A percentile compares a stretch with the other conserved stretches of the same genome.
These are phyloP conservation scores for Friedmanniomyces simplex DNA, from an alignment of 495 filamentous ascomycete species.

Conservation along the genomic window DNA sequence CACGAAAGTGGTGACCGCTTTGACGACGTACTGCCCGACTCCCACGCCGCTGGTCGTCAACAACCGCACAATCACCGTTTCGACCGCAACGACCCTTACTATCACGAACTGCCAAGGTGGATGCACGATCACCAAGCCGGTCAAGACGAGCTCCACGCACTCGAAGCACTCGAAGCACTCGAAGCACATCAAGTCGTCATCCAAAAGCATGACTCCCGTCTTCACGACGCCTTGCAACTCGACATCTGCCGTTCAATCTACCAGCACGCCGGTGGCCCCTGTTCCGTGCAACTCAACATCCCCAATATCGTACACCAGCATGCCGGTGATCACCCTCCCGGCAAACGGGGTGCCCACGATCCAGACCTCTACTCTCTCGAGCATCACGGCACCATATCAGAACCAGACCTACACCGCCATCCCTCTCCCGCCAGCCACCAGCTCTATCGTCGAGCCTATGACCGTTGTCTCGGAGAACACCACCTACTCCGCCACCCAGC, in stretches of 20 bases:
- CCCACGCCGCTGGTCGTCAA: constrained; percentile 6
- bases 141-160: neutral
- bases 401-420: neutral
- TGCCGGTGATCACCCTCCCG: neutral
- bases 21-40: constrained; percentile 13
- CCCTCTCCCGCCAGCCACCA: neutral
- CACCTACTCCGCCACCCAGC: neutral
- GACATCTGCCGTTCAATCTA: neutral
- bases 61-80: constrained; percentile 9
- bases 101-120: constrained; percentile 3
- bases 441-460: neutral
- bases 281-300: neutral
- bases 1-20: constrained; percentile 11
- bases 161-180: neutral
- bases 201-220: neutral
- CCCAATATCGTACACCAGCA: neutral
- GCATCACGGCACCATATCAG: neutral
- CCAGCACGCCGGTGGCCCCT: neutral
- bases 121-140: constrained; percentile 6
- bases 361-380: neutral
- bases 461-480: neutral
- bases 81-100: constrained; percentile 6
- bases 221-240: neutral
- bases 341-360: neutral
- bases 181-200: neutral